Percentiles rank a stretch among this genome's conserved stretches.
Conservation (phyloP, 2,329 filamentous ascomycete genomes). For the Xylaria sp. region DNA sequence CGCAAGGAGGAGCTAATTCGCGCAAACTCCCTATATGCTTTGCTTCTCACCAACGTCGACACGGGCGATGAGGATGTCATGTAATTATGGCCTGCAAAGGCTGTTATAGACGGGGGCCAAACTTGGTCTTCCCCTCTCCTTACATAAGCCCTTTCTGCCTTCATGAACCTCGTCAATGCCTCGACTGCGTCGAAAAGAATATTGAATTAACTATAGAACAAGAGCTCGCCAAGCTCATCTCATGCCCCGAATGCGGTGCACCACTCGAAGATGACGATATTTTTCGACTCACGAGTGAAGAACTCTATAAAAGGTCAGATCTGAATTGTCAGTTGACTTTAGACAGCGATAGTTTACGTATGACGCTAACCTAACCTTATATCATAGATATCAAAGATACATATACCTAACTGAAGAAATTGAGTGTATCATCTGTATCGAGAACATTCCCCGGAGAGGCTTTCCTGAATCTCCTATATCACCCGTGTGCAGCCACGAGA, state of each 20-base stretch:
- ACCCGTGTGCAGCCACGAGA: slow-evolving; percentile 18
- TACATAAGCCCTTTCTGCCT: slow-evolving; percentile 27
- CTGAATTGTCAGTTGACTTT: neutral
- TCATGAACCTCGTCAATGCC: slow-evolving; percentile 21
- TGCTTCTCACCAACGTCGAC: slow-evolving; percentile 1
- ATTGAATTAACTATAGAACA: slow-evolving; percentile 14
- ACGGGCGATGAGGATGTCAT: slow-evolving; percentile 10
- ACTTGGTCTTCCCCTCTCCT: slow-evolving; percentile 20
- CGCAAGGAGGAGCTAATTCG: neutral
- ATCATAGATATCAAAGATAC: slow-evolving; percentile 19
- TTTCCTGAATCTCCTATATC: slow-evolving; percentile 22
- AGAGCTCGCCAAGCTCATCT: slow-evolving; percentile 15
- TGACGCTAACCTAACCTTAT: slow-evolving; percentile 3
- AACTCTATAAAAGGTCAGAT: slow-evolving; percentile 21
- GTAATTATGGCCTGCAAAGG: slow-evolving; percentile 15
- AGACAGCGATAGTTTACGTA: neutral
- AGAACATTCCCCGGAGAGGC: slow-evolving; percentile 23
- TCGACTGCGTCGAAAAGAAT: slow-evolving; percentile 20
- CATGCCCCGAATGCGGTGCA: slow-evolving; percentile 22
- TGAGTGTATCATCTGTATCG: slow-evolving; percentile 24
- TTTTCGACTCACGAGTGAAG: slow-evolving; percentile 12
- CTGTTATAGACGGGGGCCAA: slow-evolving; percentile 12
- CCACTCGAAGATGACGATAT: slow-evolving; percentile 20
- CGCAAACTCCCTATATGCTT: slow-evolving; percentile 4
- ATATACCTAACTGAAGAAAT: slow-evolving; percentile 18